Conservation (phyloP, 129 eudicot genomes). For the Kitagawia praeruptora region DNA sequence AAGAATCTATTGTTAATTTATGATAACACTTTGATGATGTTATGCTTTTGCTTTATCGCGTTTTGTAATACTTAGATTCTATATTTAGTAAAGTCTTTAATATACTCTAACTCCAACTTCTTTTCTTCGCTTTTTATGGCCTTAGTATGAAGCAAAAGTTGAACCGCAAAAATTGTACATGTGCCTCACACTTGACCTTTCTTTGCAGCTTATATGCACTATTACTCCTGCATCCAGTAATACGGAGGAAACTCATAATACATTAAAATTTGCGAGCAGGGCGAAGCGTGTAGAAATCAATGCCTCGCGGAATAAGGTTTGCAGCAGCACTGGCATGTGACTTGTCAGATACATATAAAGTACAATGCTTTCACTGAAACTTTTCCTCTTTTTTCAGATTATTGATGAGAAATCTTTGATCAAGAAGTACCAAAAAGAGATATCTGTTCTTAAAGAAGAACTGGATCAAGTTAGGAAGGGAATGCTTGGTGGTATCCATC, state of each 20-base stretch:
- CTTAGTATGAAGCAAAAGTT: neutral
- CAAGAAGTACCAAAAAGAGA: constrained; percentile 93
- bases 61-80: neutral
- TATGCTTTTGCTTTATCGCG: neutral
- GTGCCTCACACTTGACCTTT: neutral
- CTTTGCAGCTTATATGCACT: constrained; percentile 79
- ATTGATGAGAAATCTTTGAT: constrained; percentile 96
- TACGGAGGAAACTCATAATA: constrained; percentile 97
- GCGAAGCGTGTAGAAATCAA: constrained; percentile 89
- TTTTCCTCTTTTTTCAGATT: constrained; percentile 41
- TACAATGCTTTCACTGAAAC: constrained; percentile 7
- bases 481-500: constrained; percentile 81
- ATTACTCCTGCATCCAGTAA: constrained; percentile 96
- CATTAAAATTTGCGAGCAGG: constrained; percentile 91
- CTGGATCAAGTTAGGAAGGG: constrained; percentile 86
- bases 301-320: constrained; percentile 92
- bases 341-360: neutral
- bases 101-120: neutral
- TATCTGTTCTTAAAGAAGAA: constrained; percentile 79
- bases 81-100: neutral
- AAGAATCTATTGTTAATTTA: neutral
- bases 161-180: neutral
- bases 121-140: neutral
- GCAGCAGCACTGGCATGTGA: neutral
- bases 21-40: neutral